These are phyloP conservation scores for Metarhizium humberi DNA, from an alignment of 2,329 filamentous ascomycete species.

Conservation along the genomic window DNA sequence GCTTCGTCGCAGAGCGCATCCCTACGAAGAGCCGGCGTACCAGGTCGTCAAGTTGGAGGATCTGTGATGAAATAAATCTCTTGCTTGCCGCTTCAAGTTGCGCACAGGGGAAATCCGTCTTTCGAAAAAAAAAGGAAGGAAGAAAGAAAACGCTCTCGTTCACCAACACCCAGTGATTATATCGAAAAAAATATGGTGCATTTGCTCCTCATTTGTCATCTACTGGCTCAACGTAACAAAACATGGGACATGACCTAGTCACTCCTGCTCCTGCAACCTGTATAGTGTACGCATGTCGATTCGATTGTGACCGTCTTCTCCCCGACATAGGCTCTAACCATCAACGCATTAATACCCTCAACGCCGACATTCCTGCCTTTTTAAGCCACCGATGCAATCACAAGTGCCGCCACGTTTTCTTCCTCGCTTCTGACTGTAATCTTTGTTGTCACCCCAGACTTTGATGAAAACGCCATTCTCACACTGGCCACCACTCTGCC, in stretches of 20 bases:
- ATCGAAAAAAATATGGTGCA: too few species aligned
- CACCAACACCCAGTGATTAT: too few species aligned
- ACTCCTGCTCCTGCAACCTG: not conserved
- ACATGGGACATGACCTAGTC: not conserved
- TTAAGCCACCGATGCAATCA: conserved; percentile 78
- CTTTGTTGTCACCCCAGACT: conserved; percentile 92
- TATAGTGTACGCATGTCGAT: not conserved
- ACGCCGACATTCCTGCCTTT: conserved; percentile 21
- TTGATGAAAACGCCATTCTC: conserved; percentile 88
- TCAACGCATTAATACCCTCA: conserved; percentile 26
- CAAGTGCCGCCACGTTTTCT: conserved; percentile 75
- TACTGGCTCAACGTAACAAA: not conserved
- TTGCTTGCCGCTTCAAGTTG: too few species aligned
- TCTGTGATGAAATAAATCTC: not conserved
- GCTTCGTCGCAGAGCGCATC: not conserved
- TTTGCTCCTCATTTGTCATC: not conserved
- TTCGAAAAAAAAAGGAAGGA: too few species aligned
- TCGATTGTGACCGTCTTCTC: not conserved
- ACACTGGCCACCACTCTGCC: conserved; percentile 81
- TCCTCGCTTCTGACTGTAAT: conserved; percentile 88
- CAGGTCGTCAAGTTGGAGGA: not conserved
- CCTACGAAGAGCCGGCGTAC: not conserved
- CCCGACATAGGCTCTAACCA: conserved; percentile 14
- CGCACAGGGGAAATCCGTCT: too few species aligned
- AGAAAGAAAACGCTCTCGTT: too few species aligned